Evolutionary conservation across 1,139 yeast genomes (phyloP), one percentile per base, ranked within the genome.

Genomic region (Pichia sp.): DNA sequence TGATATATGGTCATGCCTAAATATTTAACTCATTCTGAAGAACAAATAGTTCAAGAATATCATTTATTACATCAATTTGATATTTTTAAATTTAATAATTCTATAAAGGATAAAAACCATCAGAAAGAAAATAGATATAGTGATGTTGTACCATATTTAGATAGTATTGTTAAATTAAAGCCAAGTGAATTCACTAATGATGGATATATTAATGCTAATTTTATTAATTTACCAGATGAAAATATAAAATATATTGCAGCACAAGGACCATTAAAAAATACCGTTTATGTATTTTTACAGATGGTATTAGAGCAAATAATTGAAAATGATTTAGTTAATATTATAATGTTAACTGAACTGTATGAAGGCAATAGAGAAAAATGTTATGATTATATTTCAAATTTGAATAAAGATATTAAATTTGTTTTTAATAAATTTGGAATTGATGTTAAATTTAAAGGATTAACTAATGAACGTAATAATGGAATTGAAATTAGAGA

Each of bases 231-330:
- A 26, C 58, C 71, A 4, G 44, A 18, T 18, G 18, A 30, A 37
- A 53, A 39, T 48, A 49, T 40, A 42, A 59, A 55, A 27, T 79
- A 77, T 54, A 77, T 82, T 42, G 83, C 85, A 1, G 71, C 83
- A 1, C 87, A 83, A 61, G 90, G 97, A 0, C 97, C 98, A 0
- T 70, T 81, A 5, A 61, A 63, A 3, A 49, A 60, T 10, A 89
- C 97, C 0, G 31, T 52, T 31, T n/a, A 7, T 2, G 8, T 32
- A 26, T 54, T 54, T 42, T 48, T 69, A 72, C 47, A 73, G 69
- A 37, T 90, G 86, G 59, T 88, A 87, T 62, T 90, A 96, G 98
- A 81, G 83, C 49, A 88, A 88, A 96, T 79, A 86, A 38, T 77
- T 55, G 68, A 70, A 37, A 60, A 67, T 2, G 58, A 62, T 28